These are phyloP conservation scores for Trametes maxima DNA, from an alignment of 768 basidiomycete genomes.

Conservation along the genomic window DNA sequence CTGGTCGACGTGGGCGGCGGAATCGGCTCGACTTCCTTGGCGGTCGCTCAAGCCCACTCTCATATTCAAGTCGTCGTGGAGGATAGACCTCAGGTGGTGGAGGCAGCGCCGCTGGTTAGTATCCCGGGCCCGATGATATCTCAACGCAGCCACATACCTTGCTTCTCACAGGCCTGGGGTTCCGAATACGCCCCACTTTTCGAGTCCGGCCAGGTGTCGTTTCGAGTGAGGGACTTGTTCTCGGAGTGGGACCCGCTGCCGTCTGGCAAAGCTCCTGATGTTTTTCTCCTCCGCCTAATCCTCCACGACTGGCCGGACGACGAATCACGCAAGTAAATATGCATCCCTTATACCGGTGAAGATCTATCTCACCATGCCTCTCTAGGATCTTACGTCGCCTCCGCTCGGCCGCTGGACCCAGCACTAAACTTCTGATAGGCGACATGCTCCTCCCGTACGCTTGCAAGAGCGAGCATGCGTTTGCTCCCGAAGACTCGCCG, in stretches of 20 bases:
- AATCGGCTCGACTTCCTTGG: slow-evolving; percentile 19
- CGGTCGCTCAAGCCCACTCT: slow-evolving; percentile 19
- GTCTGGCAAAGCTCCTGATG: slow-evolving; percentile 2
- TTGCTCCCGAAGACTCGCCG: slow-evolving; percentile 8
- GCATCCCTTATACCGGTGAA: background rate
- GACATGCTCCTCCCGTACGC: slow-evolving; percentile 19
- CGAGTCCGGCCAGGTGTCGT: slow-evolving; percentile 21
- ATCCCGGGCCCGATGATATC: background rate
- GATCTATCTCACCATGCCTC: slow-evolving; percentile 60
- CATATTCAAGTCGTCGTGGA: slow-evolving; percentile 24
- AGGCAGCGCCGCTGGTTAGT: slow-evolving; percentile 39
- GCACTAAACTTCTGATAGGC: slow-evolving; percentile 21
- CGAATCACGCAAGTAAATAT: slow-evolving; percentile 9
- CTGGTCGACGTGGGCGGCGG: slow-evolving; percentile 27
- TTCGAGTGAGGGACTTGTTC: slow-evolving; percentile 18
- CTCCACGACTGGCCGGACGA: slow-evolving; percentile 23
- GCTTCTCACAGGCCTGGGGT: slow-evolving; percentile 22
- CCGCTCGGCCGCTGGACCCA: slow-evolving; percentile 13
- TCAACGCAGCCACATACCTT: slow-evolving; percentile 9
- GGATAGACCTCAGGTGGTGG: slow-evolving; percentile 22
- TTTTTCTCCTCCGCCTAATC: slow-evolving; percentile 18
- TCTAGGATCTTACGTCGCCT: slow-evolving; percentile 13
- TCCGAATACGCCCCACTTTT: slow-evolving; percentile 10
- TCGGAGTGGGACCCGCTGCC: slow-evolving; percentile 39
- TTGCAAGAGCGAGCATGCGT: slow-evolving; percentile 10